Percentiles rank a stretch among this genome's conserved stretches.
Conservation (phyloP, 2,329 filamentous ascomycete genomes). For the Colletotrichum theobromicola region DNA sequence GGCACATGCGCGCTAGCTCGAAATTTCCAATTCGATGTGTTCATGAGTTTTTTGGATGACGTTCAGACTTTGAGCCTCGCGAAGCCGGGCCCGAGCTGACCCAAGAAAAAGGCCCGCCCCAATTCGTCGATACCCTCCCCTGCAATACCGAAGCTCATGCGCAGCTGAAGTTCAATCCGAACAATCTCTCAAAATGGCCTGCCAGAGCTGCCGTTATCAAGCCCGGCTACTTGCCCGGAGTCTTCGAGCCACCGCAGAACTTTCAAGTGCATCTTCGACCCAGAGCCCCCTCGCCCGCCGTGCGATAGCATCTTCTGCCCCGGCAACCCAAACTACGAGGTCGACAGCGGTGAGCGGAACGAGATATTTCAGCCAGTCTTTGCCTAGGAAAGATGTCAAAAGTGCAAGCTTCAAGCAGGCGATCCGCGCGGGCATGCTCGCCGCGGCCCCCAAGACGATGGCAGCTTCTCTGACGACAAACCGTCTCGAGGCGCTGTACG, state of each 20-base stretch:
- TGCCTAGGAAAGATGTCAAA: conserved; percentile 24
- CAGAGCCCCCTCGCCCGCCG: neutral
- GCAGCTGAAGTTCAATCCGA: neutral
- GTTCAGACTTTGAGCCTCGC: conserved; percentile 17
- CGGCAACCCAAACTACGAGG: neutral
- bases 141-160: neutral
- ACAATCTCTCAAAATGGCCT: conserved; percentile 45
- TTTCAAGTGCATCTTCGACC: conserved; percentile 7
- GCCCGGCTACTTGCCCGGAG: conserved; percentile 43
- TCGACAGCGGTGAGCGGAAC: conserved; percentile 15
- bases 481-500: conserved; percentile 70
- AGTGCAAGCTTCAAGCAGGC: conserved; percentile 11
- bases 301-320: neutral
- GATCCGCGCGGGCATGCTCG: conserved; percentile 8
- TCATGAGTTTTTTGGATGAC: conserved; percentile 25
- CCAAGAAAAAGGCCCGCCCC: neutral
- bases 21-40: conserved; percentile 22
- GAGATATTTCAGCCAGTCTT: conserved; percentile 43
- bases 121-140: neutral
- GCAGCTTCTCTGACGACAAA: conserved; percentile 12
- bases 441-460: conserved; percentile 20
- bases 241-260: conserved; percentile 18
- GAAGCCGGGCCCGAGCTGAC: neutral
- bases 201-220: conserved; percentile 53
- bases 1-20: conserved; percentile 4